These are phyloP conservation scores for Cladosporium austrohemisphaericum DNA, from an alignment of 2,329 filamentous ascomycete genomes.

Conservation along the genomic window DNA sequence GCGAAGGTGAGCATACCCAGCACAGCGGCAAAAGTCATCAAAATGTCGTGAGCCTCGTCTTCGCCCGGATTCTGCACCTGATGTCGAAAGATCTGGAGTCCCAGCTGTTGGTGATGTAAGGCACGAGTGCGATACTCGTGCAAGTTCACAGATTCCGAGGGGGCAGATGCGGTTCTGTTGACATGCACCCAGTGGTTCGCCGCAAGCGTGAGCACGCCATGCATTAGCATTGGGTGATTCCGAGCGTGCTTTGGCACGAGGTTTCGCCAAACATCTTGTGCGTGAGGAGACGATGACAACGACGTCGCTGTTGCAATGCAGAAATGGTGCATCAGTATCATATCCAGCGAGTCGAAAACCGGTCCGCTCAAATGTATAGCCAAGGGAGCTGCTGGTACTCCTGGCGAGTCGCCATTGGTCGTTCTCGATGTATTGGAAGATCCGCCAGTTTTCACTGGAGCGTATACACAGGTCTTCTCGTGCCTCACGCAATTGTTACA, in stretches of 20 bases:
- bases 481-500: constrained; percentile 28
- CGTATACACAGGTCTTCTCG: constrained; percentile 23
- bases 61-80: constrained; percentile 2
- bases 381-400: no score
- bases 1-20: constrained; percentile 12
- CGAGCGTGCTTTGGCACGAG: constrained; percentile 21
- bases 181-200: constrained; percentile 25
- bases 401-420: not conserved
- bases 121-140: constrained; percentile 25
- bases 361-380: no score
- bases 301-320: constrained; percentile 24
- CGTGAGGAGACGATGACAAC: constrained; percentile 20
- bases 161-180: not conserved
- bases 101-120: constrained; percentile 28
- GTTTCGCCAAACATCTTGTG: constrained; percentile 25
- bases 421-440: not conserved
- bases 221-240: constrained; percentile 24
- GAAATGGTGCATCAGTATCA: constrained; percentile 28
- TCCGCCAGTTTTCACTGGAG: constrained; percentile 11
- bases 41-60: not conserved
- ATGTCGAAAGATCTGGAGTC: constrained; percentile 24
- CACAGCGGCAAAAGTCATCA: constrained; percentile 1
- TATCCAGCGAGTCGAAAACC: constrained; percentile 26
- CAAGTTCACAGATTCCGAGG: constrained; percentile 12
- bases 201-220: constrained; percentile 27